These are phyloP conservation scores for Magnolia sinica DNA, from an alignment of 164 flowering plant genomes.

Conservation along the genomic window DNA sequence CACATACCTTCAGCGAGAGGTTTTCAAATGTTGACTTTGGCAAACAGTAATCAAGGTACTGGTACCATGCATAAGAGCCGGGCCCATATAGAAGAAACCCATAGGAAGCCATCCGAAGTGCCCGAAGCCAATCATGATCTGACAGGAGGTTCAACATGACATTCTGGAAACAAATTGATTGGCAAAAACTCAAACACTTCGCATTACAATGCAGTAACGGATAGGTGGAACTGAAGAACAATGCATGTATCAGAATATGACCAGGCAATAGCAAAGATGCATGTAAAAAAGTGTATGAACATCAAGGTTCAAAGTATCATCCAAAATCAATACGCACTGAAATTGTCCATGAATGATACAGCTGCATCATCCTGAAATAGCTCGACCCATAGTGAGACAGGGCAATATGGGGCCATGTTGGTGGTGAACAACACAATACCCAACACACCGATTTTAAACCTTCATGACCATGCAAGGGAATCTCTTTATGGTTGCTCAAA, in stretches of 20 bases:
- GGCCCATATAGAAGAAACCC: constrained; percentile 96
- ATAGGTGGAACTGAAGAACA: no score
- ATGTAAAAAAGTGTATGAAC: no score
- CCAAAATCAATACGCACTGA: no score
- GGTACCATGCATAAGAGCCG: constrained; percentile 97
- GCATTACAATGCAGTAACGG: not conserved
- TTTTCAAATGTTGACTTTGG: constrained; percentile 60
- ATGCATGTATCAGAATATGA: not conserved
- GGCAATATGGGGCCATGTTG: no score
- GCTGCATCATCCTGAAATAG: no score
- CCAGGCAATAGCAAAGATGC: not conserved
- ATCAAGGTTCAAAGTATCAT: no score
- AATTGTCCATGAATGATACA: no score
- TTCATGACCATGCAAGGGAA: no score
- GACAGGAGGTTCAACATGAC: constrained; percentile 26
- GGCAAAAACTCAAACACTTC: constrained; percentile 14
- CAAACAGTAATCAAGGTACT: constrained; percentile 61
- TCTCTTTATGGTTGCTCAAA: no score
- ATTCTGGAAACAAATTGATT: constrained; percentile 34
- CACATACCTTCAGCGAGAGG: constrained; percentile 62
- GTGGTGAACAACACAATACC: no score
- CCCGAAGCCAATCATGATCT: constrained; percentile 81
- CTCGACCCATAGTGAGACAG: no score
- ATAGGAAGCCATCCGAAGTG: constrained; percentile 84
- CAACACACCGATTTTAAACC: no score